Percentiles rank a stretch among this genome's conserved stretches.
Evolutionary conservation across 139 green algal species (phyloP).

Genomic region (Marvania coccoides): DNA sequence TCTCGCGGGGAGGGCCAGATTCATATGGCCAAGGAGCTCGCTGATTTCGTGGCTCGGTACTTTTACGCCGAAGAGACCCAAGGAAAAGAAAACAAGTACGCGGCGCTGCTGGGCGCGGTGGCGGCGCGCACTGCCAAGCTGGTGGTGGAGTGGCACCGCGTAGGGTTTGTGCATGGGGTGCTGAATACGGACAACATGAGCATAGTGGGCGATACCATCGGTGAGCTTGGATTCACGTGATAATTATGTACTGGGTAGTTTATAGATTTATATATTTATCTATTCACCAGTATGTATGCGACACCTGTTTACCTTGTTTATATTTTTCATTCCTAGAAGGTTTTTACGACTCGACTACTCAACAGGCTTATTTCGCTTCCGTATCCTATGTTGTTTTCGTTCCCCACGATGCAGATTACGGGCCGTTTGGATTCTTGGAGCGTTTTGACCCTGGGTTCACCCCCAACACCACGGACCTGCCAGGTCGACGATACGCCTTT

Average conservation of each 20-base stretch:
- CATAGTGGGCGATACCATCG: conserved; percentile 71
- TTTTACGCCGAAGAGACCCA: conserved; percentile 65
- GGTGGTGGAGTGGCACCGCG: conserved; percentile 75
- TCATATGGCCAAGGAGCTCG: conserved; percentile 44
- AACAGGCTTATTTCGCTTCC: conserved; percentile 1
- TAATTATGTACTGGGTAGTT: conserved; percentile 34
- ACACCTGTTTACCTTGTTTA: too few species aligned
- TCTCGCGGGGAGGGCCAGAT: conserved; percentile 34
- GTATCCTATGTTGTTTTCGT: conserved; percentile 3
- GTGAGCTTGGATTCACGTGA: too few species aligned
- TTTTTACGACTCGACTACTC: background rate
- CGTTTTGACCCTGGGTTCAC: conserved; percentile 87
- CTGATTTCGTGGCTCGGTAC: conserved; percentile 78
- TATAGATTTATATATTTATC: conserved; percentile 48
- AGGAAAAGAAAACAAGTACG: conserved; percentile 40
- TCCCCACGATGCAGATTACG: too few species aligned
- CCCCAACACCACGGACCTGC: conserved; percentile 87
- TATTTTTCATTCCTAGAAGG: background rate
- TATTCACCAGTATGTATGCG: background rate
- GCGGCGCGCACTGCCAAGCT: conserved; percentile 60
- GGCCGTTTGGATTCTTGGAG: conserved; percentile 78
- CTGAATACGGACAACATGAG: conserved; percentile 99
- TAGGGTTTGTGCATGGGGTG: conserved; percentile 86
- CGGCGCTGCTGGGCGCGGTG: conserved; percentile 53
- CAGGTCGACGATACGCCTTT: conserved; percentile 34